These are phyloP conservation scores for Agarophyton chilense DNA, from an alignment of 23 red algal species.

Conservation along the genomic window DNA sequence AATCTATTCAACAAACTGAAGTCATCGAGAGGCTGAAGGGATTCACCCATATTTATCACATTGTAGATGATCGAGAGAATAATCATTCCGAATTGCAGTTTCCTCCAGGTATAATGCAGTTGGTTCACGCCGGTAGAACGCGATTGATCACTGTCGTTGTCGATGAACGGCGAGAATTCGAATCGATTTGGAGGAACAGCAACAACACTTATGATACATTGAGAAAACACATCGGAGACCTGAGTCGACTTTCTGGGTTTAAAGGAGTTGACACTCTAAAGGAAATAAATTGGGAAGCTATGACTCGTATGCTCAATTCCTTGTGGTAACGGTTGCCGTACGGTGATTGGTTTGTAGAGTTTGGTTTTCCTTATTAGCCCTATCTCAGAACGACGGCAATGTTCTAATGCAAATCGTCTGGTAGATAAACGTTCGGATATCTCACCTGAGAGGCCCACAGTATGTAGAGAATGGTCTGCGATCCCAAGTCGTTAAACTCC, in stretches of 20 bases:
- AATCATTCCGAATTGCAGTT: background rate
- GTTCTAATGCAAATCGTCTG: too few species aligned
- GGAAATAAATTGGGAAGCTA: background rate
- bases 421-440: too few species aligned
- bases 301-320: background rate
- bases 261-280: background rate
- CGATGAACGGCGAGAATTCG: conserved; percentile 27
- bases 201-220: background rate
- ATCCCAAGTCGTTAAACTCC: too few species aligned
- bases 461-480: too few species aligned
- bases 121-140: conserved; percentile 8
- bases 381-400: too few species aligned
- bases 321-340: conserved; percentile 7
- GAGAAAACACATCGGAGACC: conserved; percentile 12
- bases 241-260: background rate
- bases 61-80: conserved; percentile 31
- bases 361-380: too few species aligned
- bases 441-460: too few species aligned
- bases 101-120: conserved; percentile 32
- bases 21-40: background rate
- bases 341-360: too few species aligned
- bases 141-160: conserved; percentile 41
- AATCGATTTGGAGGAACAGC: conserved; percentile 1
- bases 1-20: background rate
- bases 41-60: conserved; percentile 52